A percentile compares a stretch with the other conserved stretches of the same genome.
Conservation (phyloP, 2,329 filamentous ascomycete species). For the Bretziella fagacearum region DNA sequence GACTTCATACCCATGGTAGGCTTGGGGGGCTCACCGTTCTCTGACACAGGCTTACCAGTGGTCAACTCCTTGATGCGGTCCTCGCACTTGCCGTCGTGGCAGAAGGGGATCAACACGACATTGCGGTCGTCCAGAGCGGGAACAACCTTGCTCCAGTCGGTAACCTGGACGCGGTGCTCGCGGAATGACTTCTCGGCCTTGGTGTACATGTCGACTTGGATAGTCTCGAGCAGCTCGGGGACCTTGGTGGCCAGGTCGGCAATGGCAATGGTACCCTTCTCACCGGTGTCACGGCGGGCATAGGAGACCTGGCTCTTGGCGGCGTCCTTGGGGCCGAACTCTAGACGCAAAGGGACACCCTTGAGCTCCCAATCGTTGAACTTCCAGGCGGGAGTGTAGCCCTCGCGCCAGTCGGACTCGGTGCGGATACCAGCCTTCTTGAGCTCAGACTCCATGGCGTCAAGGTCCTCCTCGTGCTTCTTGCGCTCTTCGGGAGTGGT, state of each 20-base stretch:
- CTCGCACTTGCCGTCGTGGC: slow-evolving; percentile 65
- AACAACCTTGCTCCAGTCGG: slow-evolving; percentile 79
- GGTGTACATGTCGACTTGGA: slow-evolving; percentile 65
- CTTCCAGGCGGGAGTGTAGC: slow-evolving; percentile 90
- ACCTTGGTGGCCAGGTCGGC: slow-evolving; percentile 55
- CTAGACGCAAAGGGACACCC: slow-evolving; percentile 81
- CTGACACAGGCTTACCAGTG: slow-evolving; percentile 49
- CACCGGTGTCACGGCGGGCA: slow-evolving; percentile 71
- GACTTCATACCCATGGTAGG: slow-evolving; percentile 51
- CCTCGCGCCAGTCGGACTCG: slow-evolving; percentile 71
- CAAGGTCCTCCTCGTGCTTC: slow-evolving; percentile 58
- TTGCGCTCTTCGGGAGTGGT: slow-evolving; percentile 63
- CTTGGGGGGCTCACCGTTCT: slow-evolving; percentile 35
- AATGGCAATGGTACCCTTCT: slow-evolving; percentile 67
- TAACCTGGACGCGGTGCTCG: slow-evolving; percentile 63
- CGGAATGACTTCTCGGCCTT: slow-evolving; percentile 65
- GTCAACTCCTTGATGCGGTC: slow-evolving; percentile 90
- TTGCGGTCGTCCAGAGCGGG: slow-evolving; percentile 86
- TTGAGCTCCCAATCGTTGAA: slow-evolving; percentile 99
- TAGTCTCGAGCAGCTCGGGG: slow-evolving; percentile 69
- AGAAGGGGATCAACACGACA: slow-evolving; percentile 81
- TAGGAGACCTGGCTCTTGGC: slow-evolving; percentile 70
- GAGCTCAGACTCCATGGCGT: slow-evolving; percentile 51
- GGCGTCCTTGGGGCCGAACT: slow-evolving; percentile 90
- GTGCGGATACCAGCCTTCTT: slow-evolving; percentile 58